Percentiles rank a stretch among this genome's conserved stretches.
These are phyloP conservation scores for Globisporangium middletonii DNA, from an alignment of 352 stramenopile genomes.

Conservation along the genomic window DNA sequence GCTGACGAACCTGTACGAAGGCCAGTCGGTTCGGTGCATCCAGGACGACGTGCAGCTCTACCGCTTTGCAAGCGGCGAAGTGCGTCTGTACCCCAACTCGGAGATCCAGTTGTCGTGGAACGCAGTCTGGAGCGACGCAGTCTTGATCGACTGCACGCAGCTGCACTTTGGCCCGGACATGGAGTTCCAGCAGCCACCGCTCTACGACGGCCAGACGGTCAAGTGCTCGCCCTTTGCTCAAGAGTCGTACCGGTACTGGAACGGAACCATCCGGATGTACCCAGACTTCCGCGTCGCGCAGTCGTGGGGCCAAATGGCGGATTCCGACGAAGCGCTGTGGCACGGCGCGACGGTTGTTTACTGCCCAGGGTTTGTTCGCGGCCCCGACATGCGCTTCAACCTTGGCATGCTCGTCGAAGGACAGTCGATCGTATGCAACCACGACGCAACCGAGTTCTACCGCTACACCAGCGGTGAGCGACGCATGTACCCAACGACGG, in stretches of 20 bases:
- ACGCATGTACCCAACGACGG: slow-evolving; percentile 13
- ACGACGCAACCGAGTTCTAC: neutral
- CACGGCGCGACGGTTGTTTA: slow-evolving; percentile 6
- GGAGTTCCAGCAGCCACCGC: slow-evolving; percentile 6
- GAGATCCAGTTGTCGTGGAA: slow-evolving; percentile 22
- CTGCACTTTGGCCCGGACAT: slow-evolving; percentile 5
- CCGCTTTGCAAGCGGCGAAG: slow-evolving; percentile 12
- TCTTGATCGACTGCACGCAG: slow-evolving; percentile 3
- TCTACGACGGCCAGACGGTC: slow-evolving; percentile 9
- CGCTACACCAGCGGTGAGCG: slow-evolving; percentile 9
- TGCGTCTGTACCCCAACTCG: slow-evolving; percentile 8
- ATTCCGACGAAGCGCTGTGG: slow-evolving; percentile 1
- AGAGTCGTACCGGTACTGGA: slow-evolving; percentile 3
- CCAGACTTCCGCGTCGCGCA: slow-evolving; percentile 7
- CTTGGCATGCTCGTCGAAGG: slow-evolving; percentile 9
- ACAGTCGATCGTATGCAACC: slow-evolving; percentile 11
- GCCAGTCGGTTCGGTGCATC: slow-evolving; percentile 16
- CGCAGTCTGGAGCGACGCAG: slow-evolving; percentile 2
- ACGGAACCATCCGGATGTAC: slow-evolving; percentile 14
- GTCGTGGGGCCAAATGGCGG: slow-evolving; percentile 15
- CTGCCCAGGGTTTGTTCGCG: slow-evolving; percentile 9
- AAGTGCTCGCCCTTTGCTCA: neutral
- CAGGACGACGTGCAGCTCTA: slow-evolving; percentile 4
- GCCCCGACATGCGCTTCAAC: slow-evolving; percentile 8
- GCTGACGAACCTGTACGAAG: neutral